These are phyloP conservation scores for Penicillium turbatum DNA, from an alignment of 495 filamentous ascomycete species.

Conservation along the genomic window DNA sequence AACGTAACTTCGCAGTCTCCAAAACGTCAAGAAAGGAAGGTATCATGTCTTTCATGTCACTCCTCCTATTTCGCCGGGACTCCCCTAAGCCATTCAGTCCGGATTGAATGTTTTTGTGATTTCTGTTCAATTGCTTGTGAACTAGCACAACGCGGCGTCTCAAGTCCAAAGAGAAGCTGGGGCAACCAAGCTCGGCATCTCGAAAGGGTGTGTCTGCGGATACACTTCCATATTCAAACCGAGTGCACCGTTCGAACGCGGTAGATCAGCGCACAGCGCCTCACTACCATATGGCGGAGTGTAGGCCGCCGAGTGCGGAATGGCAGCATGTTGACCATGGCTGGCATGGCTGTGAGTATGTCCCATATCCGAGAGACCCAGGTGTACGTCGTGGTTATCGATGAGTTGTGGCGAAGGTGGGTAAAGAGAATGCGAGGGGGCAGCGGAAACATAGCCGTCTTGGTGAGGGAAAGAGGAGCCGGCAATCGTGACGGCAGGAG, in stretches of 20 bases:
- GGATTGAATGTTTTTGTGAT: background rate
- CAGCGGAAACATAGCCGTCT: slow-evolving; percentile 33
- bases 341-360: slow-evolving; percentile 5
- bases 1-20: background rate
- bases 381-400: slow-evolving; percentile 28
- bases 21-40: background rate
- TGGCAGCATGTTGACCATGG: slow-evolving; percentile 17
- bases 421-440: slow-evolving; percentile 32
- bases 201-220: slow-evolving; percentile 29
- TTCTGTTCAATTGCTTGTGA: slow-evolving; percentile 2
- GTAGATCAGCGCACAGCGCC: slow-evolving; percentile 25
- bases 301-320: slow-evolving; percentile 32
- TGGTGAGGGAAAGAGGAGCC: slow-evolving; percentile 34
- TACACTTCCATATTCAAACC: slow-evolving; percentile 36
- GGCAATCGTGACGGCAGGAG: slow-evolving; percentile 36
- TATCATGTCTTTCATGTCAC: background rate
- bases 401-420: slow-evolving; percentile 37
- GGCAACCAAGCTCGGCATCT: slow-evolving; percentile 26
- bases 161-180: slow-evolving; percentile 36
- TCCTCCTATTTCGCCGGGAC: too few species aligned
- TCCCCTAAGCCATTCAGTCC: too few species aligned
- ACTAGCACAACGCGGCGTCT: slow-evolving; percentile 1
- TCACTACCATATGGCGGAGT: slow-evolving; percentile 35
- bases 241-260: slow-evolving; percentile 24
- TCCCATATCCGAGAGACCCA: slow-evolving; percentile 30